Base-by-base conservation (phyloP, 257 asterid genomes). In the Lycium ferocissimum region DNA sequence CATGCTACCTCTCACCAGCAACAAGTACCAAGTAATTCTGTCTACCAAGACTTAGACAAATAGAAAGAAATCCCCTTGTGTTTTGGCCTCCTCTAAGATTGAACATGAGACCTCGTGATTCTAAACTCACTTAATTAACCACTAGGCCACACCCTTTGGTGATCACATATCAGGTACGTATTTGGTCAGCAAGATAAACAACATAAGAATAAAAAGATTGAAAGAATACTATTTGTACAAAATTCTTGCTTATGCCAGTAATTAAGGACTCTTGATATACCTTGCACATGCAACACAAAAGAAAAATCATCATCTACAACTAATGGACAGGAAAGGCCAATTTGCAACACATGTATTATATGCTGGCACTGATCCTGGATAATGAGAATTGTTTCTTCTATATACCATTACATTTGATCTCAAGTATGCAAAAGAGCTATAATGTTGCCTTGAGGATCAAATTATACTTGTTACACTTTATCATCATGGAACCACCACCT, bases 401-500 rank as follows among this genome's bases (percentile, higher is more conserved):
- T 71, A 15, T 10, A 26, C 33, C 33, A 26, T 26, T 26, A 26
- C 26, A 80, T 78, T 83, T 80, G 72, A 70, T 79, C 81, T 71
- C 43, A 67, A 43, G 38, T 56, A 72, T 80, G 83, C 57, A 56
- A 37, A 14, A 4, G 38, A 59, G 43, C 70, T 51, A 51, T 85
- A 35, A n/a, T 37, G 82, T 80, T 47, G 59, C 73, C 51, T 73
- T 26, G 69, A 51, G 56, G 18, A 58, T 58, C 66, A 49, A 40
- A 53, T 57, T 83, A 63, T 18, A 69, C 76, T 76, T 59, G 81
- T 85, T 88, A 94, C 91, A 93, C 99, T 90, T 94, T 94, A 88
- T 93, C 98, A 57, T 96, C 98, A 40, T 96, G 98, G 90, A 96
- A 96, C 99, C 98, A 94, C 98, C 99, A 96, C 88, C 98, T 92